Evolutionary conservation across 495 filamentous ascomycete genomes (phyloP).

Genomic region (Penicillium goetzii): DNA sequence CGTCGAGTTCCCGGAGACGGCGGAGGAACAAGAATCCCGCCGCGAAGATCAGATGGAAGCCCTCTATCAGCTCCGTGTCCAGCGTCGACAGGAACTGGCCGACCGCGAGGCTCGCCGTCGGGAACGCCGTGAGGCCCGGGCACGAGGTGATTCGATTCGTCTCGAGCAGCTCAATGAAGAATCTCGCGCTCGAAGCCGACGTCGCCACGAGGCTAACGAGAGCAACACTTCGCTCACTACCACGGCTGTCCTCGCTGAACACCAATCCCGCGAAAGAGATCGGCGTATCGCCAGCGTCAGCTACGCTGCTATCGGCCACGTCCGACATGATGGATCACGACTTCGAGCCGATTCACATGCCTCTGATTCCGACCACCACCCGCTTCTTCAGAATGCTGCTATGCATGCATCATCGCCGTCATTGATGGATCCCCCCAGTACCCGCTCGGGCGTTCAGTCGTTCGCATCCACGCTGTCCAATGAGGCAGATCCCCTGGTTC

Average conservation of each 20-base stretch:
- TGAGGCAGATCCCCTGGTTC: slow-evolving; percentile 37
- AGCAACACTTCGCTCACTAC: slow-evolving; percentile 35
- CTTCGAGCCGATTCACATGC: slow-evolving; percentile 73
- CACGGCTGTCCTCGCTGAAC: slow-evolving; percentile 58
- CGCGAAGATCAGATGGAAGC: slow-evolving; percentile 94
- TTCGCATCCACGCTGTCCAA: slow-evolving; percentile 40
- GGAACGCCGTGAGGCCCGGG: slow-evolving; percentile 68
- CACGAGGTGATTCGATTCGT: slow-evolving; percentile 64
- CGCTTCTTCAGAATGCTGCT: slow-evolving; percentile 72
- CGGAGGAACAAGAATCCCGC: slow-evolving; percentile 73
- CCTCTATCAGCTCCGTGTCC: slow-evolving; percentile 84
- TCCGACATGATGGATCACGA: slow-evolving; percentile 84
- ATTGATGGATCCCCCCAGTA: slow-evolving; percentile 26
- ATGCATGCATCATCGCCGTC: slow-evolving; percentile 39
- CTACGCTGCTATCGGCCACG: slow-evolving; percentile 85
- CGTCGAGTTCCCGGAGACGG: slow-evolving; percentile 77
- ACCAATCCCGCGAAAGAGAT: slow-evolving; percentile 70
- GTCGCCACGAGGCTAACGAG: slow-evolving; percentile 35
- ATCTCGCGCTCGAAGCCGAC: slow-evolving; percentile 32
- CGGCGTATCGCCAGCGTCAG: slow-evolving; percentile 79
- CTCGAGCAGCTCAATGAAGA: slow-evolving; percentile 61
- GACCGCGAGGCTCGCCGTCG: slow-evolving; percentile 76
- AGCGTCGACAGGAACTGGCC: slow-evolving; percentile 72
- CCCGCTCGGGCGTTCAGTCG: slow-evolving; percentile 41
- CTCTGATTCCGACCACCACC: slow-evolving; percentile 70